phyloP scores from a whole-genome alignment of 306 rosid genomes.

The Glycine tomentella region DNA sequence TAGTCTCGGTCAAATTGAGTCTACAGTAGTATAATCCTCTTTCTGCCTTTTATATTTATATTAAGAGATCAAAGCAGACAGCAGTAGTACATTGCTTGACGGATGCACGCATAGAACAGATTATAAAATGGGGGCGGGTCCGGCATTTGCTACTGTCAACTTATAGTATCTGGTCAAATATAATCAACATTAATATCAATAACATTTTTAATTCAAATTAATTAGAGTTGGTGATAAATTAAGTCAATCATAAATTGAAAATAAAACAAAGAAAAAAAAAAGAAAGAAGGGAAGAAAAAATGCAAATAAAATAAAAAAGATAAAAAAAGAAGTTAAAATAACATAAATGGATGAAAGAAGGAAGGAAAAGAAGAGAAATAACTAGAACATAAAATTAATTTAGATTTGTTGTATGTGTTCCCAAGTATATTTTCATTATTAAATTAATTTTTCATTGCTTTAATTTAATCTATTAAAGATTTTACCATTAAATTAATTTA shows the following conservation, averaged over 20 bases:
- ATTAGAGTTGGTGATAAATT: too few species aligned
- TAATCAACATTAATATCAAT: not conserved
- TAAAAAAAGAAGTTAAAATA: too few species aligned
- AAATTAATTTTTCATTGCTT: not conserved
- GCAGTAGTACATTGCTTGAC: slow-evolving; percentile 2
- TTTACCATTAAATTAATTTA: not conserved
- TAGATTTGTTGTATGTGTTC: not conserved
- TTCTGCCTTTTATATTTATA: not conserved
- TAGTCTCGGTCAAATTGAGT: slow-evolving; percentile 35
- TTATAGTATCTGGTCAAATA: not conserved
- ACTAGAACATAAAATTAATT: too few species aligned
- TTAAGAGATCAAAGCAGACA: not conserved
- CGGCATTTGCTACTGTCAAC: slow-evolving; percentile 14
- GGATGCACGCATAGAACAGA: not conserved
- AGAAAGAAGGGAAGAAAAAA: too few species aligned
- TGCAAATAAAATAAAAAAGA: too few species aligned
- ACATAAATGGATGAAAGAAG: too few species aligned
- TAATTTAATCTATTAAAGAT: not conserved
- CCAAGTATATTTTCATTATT: not conserved
- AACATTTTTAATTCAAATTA: too few species aligned
- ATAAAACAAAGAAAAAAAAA: too few species aligned
- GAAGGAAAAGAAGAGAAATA: too few species aligned
- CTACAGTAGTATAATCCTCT: not conserved
- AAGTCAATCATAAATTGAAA: too few species aligned
- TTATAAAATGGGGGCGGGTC: not conserved